phyloP scores from a whole-genome alignment of 257 asterid genomes.

The Nicotiana tabacum region DNA sequence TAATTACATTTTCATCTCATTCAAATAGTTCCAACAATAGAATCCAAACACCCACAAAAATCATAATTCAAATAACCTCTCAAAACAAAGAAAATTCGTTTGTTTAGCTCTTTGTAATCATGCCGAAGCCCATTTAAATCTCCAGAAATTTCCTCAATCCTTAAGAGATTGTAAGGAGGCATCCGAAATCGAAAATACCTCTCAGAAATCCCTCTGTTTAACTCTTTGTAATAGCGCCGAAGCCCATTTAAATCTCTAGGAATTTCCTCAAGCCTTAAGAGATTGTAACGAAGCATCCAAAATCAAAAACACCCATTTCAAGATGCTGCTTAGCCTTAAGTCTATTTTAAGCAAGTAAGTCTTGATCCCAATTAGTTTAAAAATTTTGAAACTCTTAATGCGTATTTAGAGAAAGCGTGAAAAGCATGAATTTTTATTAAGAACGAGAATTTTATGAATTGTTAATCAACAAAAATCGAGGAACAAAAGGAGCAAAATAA shows the following conservation, averaged over 20 bases:
- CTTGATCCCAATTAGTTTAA: constrained; percentile 42
- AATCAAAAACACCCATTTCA: too few relatives aligned
- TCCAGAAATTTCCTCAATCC: constrained; percentile 35
- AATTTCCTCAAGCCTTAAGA: too few relatives aligned
- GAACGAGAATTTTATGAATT: background rate
- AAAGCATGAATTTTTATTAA: constrained; percentile 54
- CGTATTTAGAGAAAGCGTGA: constrained; percentile 44
- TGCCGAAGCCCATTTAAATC: constrained; percentile 57
- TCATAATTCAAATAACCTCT: background rate
- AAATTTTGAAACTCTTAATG: constrained; percentile 39
- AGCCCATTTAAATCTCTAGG: too few relatives aligned
- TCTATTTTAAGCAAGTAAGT: constrained; percentile 45
- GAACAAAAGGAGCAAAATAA: too few relatives aligned
- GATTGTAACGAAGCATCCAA: too few relatives aligned
- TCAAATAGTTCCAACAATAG: constrained; percentile 19
- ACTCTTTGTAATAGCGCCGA: too few relatives aligned
- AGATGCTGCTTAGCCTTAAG: constrained; percentile 25
- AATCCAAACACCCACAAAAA: background rate
- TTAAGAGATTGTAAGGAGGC: constrained; percentile 65
- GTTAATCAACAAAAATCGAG: too few relatives aligned
- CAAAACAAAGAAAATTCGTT: constrained; percentile 31
- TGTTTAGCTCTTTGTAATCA: constrained; percentile 58
- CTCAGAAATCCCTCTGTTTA: too few relatives aligned
- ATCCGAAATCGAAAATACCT: constrained; percentile 32
- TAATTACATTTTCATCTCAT: constrained; percentile 19